phyloP scores from a whole-genome alignment of 345 rosid species.

The Rhodomyrtus tomentosa region DNA sequence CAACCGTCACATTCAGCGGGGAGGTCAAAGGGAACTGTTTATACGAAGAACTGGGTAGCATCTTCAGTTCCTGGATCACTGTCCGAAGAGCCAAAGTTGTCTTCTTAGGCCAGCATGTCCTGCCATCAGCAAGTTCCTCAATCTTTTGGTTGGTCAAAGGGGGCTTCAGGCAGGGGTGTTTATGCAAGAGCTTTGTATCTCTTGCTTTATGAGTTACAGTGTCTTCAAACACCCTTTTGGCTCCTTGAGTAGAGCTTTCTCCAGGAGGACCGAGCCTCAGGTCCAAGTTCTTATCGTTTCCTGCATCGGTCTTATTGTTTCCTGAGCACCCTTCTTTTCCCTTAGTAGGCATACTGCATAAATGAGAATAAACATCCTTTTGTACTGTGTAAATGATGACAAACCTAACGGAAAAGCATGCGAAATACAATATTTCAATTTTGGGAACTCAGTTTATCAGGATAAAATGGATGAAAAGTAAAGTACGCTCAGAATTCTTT shows the following conservation, averaged over 20 bases:
- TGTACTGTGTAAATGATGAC: background rate
- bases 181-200: background rate
- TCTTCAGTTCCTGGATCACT: background rate
- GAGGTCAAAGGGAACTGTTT: background rate
- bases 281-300: slow-evolving; percentile 25
- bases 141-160: background rate
- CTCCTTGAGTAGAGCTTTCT: slow-evolving; percentile 8
- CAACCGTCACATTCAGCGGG: background rate
- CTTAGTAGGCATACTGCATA: background rate
- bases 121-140: background rate
- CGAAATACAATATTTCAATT: background rate
- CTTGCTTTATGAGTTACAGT: background rate
- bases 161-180: background rate
- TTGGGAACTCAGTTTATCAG: background rate
- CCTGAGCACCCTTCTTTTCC: background rate
- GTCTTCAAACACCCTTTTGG: slow-evolving; percentile 8
- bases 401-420: background rate
- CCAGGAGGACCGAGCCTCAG: slow-evolving; percentile 36
- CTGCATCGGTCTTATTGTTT: background rate
- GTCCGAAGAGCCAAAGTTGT: background rate
- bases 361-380: background rate
- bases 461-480: background rate
- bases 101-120: background rate
- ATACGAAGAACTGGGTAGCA: background rate
- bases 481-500: background rate